phyloP scores from a whole-genome alignment of 2,329 filamentous ascomycete species.

The Neofusicoccum ribis region DNA sequence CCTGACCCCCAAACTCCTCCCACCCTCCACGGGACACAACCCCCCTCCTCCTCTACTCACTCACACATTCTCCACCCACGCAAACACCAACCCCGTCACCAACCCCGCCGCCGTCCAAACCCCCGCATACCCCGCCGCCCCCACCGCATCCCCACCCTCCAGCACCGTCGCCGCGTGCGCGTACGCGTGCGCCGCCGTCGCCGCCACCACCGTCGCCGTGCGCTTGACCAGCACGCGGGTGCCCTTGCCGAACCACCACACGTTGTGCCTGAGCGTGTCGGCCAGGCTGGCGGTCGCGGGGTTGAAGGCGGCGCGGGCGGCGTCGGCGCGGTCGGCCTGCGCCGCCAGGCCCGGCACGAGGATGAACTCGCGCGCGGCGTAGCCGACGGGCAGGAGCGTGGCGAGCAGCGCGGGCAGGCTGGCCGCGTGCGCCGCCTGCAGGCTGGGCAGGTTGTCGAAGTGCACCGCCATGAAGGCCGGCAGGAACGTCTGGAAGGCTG shows the following conservation, averaged over 20 bases:
- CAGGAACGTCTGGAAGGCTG: conserved; percentile 68
- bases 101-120: conserved; percentile 71
- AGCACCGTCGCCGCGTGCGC: conserved; percentile 66
- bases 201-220: conserved; percentile 50
- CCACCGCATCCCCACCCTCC: conserved; percentile 66
- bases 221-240: conserved; percentile 61
- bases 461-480: conserved; percentile 71
- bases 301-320: conserved; percentile 59
- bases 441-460: conserved; percentile 70
- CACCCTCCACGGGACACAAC: too few relatives aligned
- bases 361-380: conserved; percentile 73
- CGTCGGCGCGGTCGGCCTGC: conserved; percentile 49
- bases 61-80: conserved; percentile 48
- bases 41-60: too few relatives aligned
- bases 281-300: conserved; percentile 64
- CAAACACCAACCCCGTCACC: conserved; percentile 59
- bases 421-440: conserved; percentile 67
- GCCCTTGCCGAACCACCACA: conserved; percentile 70
- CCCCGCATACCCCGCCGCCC: conserved; percentile 70
- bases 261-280: conserved; percentile 71
- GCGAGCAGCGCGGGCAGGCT: conserved; percentile 50
- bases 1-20: too few relatives aligned
- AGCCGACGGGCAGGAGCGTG: conserved; percentile 66
- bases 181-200: conserved; percentile 56
- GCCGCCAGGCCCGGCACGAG: conserved; percentile 68